phyloP scores from a whole-genome alignment of 2,329 filamentous ascomycete species.

The Stachybotrys chartarum region DNA sequence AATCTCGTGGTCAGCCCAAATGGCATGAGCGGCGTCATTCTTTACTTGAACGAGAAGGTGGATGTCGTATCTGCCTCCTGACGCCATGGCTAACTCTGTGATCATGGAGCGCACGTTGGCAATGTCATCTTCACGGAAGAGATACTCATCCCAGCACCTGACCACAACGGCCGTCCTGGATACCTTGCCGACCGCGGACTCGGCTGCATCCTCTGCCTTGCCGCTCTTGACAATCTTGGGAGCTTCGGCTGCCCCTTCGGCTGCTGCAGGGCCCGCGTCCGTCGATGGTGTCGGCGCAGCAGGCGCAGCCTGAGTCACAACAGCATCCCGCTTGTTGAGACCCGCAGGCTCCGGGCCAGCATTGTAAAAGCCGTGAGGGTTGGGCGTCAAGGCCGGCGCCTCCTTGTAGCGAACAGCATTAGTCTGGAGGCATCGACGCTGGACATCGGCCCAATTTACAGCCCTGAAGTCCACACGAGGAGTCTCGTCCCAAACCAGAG shows the following conservation, averaged over 20 bases:
- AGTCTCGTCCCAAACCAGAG: constrained; percentile 65
- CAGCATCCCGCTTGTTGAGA: background rate
- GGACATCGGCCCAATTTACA: constrained; percentile 72
- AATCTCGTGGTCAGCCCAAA: constrained; percentile 67
- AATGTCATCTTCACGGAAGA: constrained; percentile 73
- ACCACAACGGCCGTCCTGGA: constrained; percentile 67
- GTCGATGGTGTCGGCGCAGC: background rate
- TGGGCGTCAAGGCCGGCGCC: constrained; percentile 28
- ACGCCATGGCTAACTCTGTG: constrained; percentile 70
- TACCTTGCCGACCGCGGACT: constrained; percentile 11
- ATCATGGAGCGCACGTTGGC: constrained; percentile 80
- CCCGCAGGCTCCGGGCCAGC: constrained; percentile 7
- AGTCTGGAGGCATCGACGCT: constrained; percentile 63
- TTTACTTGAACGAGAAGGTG: constrained; percentile 82
- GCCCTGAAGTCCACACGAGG: constrained; percentile 70
- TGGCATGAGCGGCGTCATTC: constrained; percentile 62
- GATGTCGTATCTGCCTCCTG: constrained; percentile 80
- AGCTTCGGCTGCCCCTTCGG: constrained; percentile 1
- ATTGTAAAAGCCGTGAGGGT: constrained; percentile 47
- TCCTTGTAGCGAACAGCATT: constrained; percentile 65
- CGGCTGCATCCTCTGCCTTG: constrained; percentile 4
- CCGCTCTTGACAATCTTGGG: constrained; percentile 1
- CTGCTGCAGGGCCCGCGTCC: constrained; percentile 3
- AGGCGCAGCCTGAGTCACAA: background rate
- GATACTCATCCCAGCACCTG: constrained; percentile 73